Base-by-base conservation (phyloP, 306 rosid species). In the Lotus japonicus region DNA sequence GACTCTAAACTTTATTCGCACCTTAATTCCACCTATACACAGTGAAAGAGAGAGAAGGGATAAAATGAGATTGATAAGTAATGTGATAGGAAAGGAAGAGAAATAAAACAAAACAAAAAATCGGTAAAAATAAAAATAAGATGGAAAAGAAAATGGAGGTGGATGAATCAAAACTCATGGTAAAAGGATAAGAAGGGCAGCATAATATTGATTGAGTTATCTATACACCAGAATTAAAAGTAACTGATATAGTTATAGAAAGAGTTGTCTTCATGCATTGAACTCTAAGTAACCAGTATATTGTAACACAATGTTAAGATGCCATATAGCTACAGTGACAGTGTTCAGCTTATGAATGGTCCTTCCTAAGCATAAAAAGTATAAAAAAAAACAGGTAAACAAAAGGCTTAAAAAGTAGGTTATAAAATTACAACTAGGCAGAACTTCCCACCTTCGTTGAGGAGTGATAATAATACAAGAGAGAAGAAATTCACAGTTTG, bases 321-420 rank as follows among this genome's bases (percentile, higher is more conserved):
- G 68, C 70, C 69, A 71, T 68, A 69, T 85, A 82, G 81, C 83
- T 80, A 86, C 88, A 85, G 78, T 81, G 81, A 84, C 87, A 85
- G 78, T 83, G 84, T 81, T 78, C 48, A 75, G 77, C 86, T 86
- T 84, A 84, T 78, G 70, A 65, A 82, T 46, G 38, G 81, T 74
- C 71, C 77, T 73, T 74, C 71, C 77, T 73, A 78, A 63, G 81
- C 50, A n/a, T n/a, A n/a, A n/a, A n/a, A n/a, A 66, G 36, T 48
- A n/a, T n/a, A n/a, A n/a, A n/a, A n/a, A 63, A 65, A 73, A 64
- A 77, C 67, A 57, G 28, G 46, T 38, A 26, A 73, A 62, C 61
- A 55, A 11, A 35, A 70, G 75, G 66, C 75, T 65, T 59, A n/a
- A n/a, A n/a, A n/a, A n/a, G n/a, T n/a, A n/a, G n/a, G n/a, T n/a